phyloP scores from a whole-genome alignment of 106 monocot genomes.

The Xerophyta viscosa region DNA sequence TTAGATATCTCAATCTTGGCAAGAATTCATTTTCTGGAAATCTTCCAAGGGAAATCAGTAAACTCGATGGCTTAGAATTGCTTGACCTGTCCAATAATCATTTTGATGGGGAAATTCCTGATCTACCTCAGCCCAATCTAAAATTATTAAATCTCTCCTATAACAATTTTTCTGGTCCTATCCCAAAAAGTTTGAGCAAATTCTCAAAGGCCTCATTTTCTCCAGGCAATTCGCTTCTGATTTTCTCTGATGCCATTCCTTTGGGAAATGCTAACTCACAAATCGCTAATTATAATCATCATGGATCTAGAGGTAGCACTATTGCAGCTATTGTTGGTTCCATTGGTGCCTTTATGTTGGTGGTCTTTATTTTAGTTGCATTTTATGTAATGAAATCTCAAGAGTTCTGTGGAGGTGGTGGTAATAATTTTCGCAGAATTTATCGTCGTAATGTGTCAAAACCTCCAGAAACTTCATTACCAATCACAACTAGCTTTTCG shows the following conservation, averaged over 20 bases:
- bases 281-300: constrained; percentile 12
- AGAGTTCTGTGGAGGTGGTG: constrained; percentile 57
- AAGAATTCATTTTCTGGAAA: constrained; percentile 67
- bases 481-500: constrained; percentile 60
- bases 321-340: constrained; percentile 69
- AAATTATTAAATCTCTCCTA: constrained; percentile 63
- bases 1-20: constrained; percentile 45
- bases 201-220: constrained; percentile 57
- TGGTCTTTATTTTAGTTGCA: constrained; percentile 59
- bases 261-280: constrained; percentile 18
- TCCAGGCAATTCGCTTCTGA: constrained; percentile 66
- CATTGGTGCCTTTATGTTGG: constrained; percentile 52
- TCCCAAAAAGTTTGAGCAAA: constrained; percentile 54
- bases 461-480: constrained; percentile 40
- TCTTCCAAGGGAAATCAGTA: constrained; percentile 61
- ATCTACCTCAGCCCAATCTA: constrained; percentile 43
- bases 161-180: constrained; percentile 68
- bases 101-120: constrained; percentile 62
- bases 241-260: constrained; percentile 26
- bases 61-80: constrained; percentile 46
- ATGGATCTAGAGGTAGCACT: constrained; percentile 27
- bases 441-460: constrained; percentile 29
- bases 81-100: constrained; percentile 79
- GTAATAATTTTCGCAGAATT: constrained; percentile 45
- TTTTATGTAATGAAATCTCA: constrained; percentile 55